Base-by-base conservation (phyloP, 169 alveolate genomes). In the Nephromyces sp. region DNA sequence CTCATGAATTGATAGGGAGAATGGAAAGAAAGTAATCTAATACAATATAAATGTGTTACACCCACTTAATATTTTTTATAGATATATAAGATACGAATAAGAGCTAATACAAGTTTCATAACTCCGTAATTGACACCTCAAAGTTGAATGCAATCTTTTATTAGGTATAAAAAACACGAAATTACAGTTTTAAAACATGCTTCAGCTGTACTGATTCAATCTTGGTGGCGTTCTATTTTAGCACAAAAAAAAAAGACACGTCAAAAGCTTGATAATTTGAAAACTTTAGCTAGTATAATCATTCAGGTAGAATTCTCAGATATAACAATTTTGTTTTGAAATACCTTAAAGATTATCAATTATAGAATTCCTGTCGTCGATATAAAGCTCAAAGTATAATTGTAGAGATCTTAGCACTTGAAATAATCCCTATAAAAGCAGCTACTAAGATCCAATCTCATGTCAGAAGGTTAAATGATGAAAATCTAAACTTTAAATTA, bases 191-290 rank as follows among this genome's bases (percentile, higher is more conserved):
- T 85, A 0, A 83, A 80, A 24, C 66, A 81, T 65, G 84, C 90
- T 6, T 89, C 90, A 0, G 90, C 91, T 0, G 74, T 79, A 21
- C 78, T 79, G 57, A 70, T 85, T 0, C 91, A 85, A 52, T 61
- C 88, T n/a, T 71, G 76, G 61, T 85, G 91, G 91, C 77, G 91
- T 1, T 78, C 85, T 29, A 24, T 71, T 22, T 15, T 79, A 28
- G 78, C 67, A 2, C 70, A 65, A 69, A 75, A 66, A 28, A 52
- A n/a, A 29, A 76, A 75, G 28, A 69, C 64, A 21, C 35, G 53
- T 24, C 67, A 51, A 51, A 66, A 74, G 6, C 70, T 62, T 34
- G 70, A 65, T 15, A 65, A 52, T n/a, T 32, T 75, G 28, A 28
- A 66, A 22, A 64, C 63, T n/a, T 31, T 66, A 62, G 30, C 72